Evolutionary conservation across 1,284 basidiomycete genomes (phyloP).

Genomic region (Tylopilus sp.): DNA sequence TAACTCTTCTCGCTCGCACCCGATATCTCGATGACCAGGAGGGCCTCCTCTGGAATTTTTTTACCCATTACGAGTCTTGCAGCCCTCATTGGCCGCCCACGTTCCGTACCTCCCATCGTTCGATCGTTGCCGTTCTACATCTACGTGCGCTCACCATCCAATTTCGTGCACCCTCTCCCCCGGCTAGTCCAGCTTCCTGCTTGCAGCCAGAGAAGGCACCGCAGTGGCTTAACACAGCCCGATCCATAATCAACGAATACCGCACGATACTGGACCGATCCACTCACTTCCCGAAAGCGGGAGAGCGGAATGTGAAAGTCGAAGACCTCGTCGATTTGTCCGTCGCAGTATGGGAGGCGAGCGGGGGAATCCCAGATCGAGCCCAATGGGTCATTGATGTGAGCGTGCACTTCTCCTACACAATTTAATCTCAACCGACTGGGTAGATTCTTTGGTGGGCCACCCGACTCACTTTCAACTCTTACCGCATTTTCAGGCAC

Average conservation of each 20-base stretch:
- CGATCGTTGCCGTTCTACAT: conserved; percentile 75
- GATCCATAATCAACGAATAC: conserved; percentile 76
- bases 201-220: conserved; percentile 48
- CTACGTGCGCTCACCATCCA: conserved; percentile 75
- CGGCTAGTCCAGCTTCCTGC: conserved; percentile 19
- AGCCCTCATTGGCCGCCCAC: conserved; percentile 78
- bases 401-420: conserved; percentile 41
- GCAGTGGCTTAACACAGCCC: conserved; percentile 73
- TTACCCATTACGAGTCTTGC: conserved; percentile 71
- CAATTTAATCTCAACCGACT: background rate
- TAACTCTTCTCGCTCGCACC: conserved; percentile 65
- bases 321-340: conserved; percentile 88
- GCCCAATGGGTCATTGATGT: conserved; percentile 82
- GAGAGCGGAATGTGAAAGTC: conserved; percentile 83
- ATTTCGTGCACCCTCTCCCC: conserved; percentile 45
- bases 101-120: conserved; percentile 81
- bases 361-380: conserved; percentile 68
- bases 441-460: conserved; percentile 89
- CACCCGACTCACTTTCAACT: conserved; percentile 92
- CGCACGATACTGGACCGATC: conserved; percentile 71
- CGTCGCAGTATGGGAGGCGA: conserved; percentile 84
- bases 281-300: conserved; percentile 88
- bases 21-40: conserved; percentile 52
- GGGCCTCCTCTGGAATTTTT: conserved; percentile 65
- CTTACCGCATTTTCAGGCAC: conserved; percentile 84